Evolutionary conservation across 768 basidiomycete genomes (phyloP).

Genomic region (Mycena floridula): DNA sequence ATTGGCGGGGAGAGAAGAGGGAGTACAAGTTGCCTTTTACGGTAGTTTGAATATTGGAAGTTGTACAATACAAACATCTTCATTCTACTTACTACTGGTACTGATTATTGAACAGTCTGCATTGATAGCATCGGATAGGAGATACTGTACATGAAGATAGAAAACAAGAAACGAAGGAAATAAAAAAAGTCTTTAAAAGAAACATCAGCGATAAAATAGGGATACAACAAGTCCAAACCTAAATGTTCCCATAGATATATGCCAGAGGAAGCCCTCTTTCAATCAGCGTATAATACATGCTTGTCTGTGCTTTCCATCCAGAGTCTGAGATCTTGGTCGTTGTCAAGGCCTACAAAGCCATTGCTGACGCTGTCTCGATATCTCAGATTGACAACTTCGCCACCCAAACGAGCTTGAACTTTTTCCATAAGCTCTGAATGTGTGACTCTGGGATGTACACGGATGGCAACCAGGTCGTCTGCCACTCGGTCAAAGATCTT

Average conservation of each 20-base stretch:
- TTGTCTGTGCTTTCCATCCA: constrained; percentile 82
- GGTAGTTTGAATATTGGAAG: not conserved
- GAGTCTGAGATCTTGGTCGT: constrained; percentile 55
- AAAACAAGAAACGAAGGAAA: not conserved
- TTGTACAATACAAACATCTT: too few species aligned
- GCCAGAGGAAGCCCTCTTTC: constrained; percentile 9
- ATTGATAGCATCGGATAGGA: not conserved
- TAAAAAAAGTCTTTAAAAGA: constrained; percentile 4
- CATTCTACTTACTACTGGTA: too few species aligned
- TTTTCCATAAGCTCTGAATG: constrained; percentile 87
- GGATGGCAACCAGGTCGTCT: constrained; percentile 94
- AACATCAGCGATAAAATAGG: not conserved
- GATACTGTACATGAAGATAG: not conserved
- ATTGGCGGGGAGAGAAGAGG: not conserved
- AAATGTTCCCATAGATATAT: not conserved
- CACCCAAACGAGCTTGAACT: constrained; percentile 80
- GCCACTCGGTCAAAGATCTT: constrained; percentile 93
- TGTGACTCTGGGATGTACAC: constrained; percentile 89
- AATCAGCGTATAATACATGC: constrained; percentile 79
- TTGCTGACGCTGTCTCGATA: constrained; percentile 73
- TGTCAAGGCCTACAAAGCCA: constrained; percentile 54
- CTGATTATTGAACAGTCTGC: too few species aligned
- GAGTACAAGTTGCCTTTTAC: constrained; percentile 1
- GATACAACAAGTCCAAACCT: constrained; percentile 1
- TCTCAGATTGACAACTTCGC: constrained; percentile 57